phyloP scores from a whole-genome alignment of 164 flowering plant species.

The Macadamia tetraphylla region DNA sequence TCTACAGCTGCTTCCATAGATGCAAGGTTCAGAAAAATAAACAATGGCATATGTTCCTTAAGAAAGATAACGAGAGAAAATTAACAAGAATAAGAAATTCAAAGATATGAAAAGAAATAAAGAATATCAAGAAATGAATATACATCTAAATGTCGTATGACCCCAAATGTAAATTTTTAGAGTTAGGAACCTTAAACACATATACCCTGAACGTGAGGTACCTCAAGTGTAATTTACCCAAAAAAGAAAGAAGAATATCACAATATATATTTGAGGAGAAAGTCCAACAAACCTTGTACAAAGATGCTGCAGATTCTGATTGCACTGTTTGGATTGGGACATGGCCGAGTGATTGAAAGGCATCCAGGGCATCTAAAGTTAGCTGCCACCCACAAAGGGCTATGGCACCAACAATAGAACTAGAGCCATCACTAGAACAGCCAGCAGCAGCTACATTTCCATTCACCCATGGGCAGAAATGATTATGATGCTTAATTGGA shows the following conservation, averaged over 20 bases:
- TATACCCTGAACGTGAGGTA: too few relatives aligned
- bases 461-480: conserved; percentile 96
- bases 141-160: too few relatives aligned
- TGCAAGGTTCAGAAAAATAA: too few relatives aligned
- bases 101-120: too few relatives aligned
- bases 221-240: too few relatives aligned
- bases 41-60: too few relatives aligned
- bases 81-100: too few relatives aligned
- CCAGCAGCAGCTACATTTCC: conserved; percentile 99
- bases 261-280: neutral
- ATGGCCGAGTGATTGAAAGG: conserved; percentile 57
- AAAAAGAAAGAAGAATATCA: neutral
- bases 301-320: conserved; percentile 94
- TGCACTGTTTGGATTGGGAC: conserved; percentile 60
- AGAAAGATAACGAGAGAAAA: too few relatives aligned
- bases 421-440: conserved; percentile 41
- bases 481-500: conserved; percentile 82
- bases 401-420: conserved; percentile 35
- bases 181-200: too few relatives aligned
- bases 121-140: too few relatives aligned
- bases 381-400: conserved; percentile 96
- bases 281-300: conserved; percentile 59
- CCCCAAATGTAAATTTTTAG: too few relatives aligned
- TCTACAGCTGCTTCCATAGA: too few relatives aligned
- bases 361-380: conserved; percentile 88